Evolutionary conservation across 768 basidiomycete species (phyloP), one percentile per base, ranked within the genome.

Genomic region (Filobasidium wieringae): DNA sequence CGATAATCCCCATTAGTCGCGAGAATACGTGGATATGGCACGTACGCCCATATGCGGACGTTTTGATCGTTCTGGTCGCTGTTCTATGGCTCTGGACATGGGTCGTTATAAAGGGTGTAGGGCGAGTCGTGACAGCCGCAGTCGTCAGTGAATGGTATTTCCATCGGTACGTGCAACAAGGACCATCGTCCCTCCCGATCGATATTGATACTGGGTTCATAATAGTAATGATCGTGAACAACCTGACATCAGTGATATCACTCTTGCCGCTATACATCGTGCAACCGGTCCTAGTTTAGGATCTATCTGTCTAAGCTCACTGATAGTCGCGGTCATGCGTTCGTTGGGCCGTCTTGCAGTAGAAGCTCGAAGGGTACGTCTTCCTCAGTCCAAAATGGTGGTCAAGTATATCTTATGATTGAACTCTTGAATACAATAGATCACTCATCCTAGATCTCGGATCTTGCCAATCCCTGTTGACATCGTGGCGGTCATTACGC

Each of bases 71-170:
- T n/a, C 74, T 76, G 2, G 76, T 79, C 0, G 69, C 79, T 4
- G 69, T 73, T 1, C 70, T 82, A 0, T 85, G 84, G 82, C 71
- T 84, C n/a, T 85, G 84, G 84, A 83, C 80, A 19, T 84, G 84
- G 80, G 81, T 80, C 9, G 84, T 95, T 6, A 82, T 86, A 19
- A 79, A 89, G 37, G 90, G 90, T 1, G 69, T 88, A 1, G 74
- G 90, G 41, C 78, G 88, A 7, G 86, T 85, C 54, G 81, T 83
- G 2, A 81, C 83, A 57, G 84, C 88, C 0, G 85, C 84, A 30
- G 87, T 91, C 4, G 81, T 96, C 32, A 91, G 89, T 1, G 83
- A 85, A 43, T 96, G 91, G 91, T 95, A 93, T 70, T 93, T 88
- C 74, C 71, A 80, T 29, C 77, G 82, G 80, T 84, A 64, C 67